A percentile compares a stretch with the other conserved stretches of the same genome.
These are phyloP conservation scores for Sporothrix brasiliensis DNA, from an alignment of 2,329 filamentous ascomycete genomes.

Conservation along the genomic window DNA sequence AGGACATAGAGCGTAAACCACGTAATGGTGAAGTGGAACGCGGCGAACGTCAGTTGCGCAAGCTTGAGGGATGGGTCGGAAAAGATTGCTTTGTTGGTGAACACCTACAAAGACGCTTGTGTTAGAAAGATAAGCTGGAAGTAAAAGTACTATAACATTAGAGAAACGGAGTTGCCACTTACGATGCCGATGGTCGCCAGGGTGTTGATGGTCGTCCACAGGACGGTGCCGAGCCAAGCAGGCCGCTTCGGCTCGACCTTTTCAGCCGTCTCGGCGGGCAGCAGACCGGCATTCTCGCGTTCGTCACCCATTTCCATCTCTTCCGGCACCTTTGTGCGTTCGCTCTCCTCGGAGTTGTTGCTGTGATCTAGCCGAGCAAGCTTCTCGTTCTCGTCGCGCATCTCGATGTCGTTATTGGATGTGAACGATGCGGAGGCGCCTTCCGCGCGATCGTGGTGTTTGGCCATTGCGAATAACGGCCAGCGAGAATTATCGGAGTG, in stretches of 20 bases:
- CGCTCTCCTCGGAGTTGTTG: conserved; percentile 40
- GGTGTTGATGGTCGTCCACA: conserved; percentile 65
- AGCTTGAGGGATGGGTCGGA: conserved; percentile 63
- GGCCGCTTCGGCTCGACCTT: conserved; percentile 44
- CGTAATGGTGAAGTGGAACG: conserved; percentile 70
- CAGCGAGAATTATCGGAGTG: no score
- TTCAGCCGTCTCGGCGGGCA: conserved; percentile 43
- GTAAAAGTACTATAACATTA: no score
- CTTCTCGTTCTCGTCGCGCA: conserved; percentile 42
- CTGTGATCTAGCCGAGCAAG: conserved; percentile 39
- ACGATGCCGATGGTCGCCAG: conserved; percentile 66
- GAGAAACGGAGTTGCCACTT: conserved; percentile 38
- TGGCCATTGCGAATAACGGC: conserved; percentile 36
- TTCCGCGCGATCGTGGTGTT: conserved; percentile 38
- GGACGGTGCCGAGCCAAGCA: conserved; percentile 46
- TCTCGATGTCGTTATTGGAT: conserved; percentile 42
- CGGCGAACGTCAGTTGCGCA: conserved; percentile 66
- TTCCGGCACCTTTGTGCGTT: conserved; percentile 40
- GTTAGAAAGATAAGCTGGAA: conserved; percentile 4
- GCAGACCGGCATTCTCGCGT: conserved; percentile 48
- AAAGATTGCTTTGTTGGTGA: conserved; percentile 72
- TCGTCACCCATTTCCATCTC: conserved; percentile 47
- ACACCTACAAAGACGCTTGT: conserved; percentile 53
- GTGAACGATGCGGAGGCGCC: conserved; percentile 42
- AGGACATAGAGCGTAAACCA: conserved; percentile 64